A percentile compares a stretch with the other conserved stretches of the same genome.
Conservation (phyloP, 2,329 filamentous ascomycete genomes). For the Coniochaeta sp. region DNA sequence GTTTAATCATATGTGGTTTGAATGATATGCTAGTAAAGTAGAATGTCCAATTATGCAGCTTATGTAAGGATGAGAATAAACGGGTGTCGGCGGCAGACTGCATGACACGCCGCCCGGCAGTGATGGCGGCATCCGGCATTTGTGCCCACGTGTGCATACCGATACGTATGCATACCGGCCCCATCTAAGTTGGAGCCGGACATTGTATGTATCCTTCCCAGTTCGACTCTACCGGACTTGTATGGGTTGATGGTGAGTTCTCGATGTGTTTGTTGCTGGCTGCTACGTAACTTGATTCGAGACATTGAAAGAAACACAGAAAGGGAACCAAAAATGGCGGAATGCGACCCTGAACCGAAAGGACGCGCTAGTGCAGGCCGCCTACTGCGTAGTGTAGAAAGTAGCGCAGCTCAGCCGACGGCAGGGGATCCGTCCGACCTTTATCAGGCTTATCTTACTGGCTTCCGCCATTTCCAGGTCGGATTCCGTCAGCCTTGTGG, state of each 20-base stretch:
- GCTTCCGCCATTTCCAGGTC: slow-evolving; percentile 2
- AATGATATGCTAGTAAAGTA: neutral
- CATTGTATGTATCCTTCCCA: neutral
- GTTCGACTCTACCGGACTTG: no score
- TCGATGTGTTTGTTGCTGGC: no score
- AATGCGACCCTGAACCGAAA: neutral
- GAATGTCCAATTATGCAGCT: no score
- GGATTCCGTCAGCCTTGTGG: slow-evolving; percentile 6
- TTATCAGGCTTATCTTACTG: neutral
- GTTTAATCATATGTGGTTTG: neutral
- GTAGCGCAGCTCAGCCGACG: neutral
- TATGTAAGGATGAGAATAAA: neutral
- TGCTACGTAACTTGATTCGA: no score
- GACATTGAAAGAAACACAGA: no score
- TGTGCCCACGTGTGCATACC: neutral
- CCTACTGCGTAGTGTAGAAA: neutral
- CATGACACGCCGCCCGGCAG: neutral
- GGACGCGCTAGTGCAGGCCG: neutral
- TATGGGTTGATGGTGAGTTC: neutral
- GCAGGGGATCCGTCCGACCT: no score
- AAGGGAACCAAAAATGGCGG: neutral
- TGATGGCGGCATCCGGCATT: neutral
- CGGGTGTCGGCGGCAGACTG: neutral
- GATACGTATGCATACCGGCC: neutral
- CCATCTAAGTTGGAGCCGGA: neutral